Conservation (phyloP, 2,329 filamentous ascomycete species). For the Macrophomina pseudophaseolina region DNA sequence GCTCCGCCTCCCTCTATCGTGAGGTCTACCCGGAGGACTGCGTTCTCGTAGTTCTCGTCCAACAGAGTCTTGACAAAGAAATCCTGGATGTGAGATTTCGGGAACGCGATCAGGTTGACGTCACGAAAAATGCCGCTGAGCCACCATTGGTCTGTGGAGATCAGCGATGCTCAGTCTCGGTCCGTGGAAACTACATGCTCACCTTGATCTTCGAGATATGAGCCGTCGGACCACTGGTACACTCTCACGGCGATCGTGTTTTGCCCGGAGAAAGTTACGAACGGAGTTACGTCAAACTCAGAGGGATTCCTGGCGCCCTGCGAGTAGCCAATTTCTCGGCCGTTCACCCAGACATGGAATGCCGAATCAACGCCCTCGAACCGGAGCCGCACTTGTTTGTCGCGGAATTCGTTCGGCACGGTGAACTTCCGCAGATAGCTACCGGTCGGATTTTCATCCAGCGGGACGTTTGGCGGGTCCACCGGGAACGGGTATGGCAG, state of each 20-base stretch:
- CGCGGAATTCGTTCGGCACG: conserved; percentile 57
- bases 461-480: conserved; percentile 66
- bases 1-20: conserved; percentile 46
- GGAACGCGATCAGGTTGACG: conserved; percentile 65
- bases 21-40: conserved; percentile 57
- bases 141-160: conserved; percentile 66
- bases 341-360: conserved; percentile 73
- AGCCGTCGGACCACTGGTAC: conserved; percentile 72
- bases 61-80: conserved; percentile 62
- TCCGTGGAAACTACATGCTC: too few species aligned
- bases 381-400: conserved; percentile 63
- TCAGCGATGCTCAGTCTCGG: conserved; percentile 4
- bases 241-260: conserved; percentile 69
- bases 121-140: conserved; percentile 70
- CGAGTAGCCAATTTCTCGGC: conserved; percentile 67
- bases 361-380: conserved; percentile 76
- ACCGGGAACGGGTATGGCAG: conserved; percentile 69
- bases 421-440: conserved; percentile 63
- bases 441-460: conserved; percentile 67
- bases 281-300: conserved; percentile 69
- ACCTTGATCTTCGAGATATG: conserved; percentile 69
- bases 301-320: conserved; percentile 71
- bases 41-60: conserved; percentile 58
- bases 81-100: conserved; percentile 59
- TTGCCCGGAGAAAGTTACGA: conserved; percentile 51